Evolutionary conservation across 2,329 filamentous ascomycete genomes (phyloP).

Genomic region (Claviceps sp.): DNA sequence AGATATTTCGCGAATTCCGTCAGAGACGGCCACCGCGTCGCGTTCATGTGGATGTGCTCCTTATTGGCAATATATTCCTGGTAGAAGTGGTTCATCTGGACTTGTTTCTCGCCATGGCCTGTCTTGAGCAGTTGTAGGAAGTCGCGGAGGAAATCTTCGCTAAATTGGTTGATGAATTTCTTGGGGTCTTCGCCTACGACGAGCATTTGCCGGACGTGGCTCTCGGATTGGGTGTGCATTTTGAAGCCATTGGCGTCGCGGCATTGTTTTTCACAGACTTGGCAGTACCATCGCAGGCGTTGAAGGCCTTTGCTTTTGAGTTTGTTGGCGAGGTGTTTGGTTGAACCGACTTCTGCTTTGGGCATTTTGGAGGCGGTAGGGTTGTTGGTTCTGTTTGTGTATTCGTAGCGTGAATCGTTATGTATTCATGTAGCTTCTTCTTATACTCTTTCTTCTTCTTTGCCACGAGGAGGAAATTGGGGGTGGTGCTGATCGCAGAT

Average conservation of each 20-base stretch:
- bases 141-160: slow-evolving; percentile 65
- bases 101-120: slow-evolving; percentile 78
- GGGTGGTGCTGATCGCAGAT: neutral
- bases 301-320: slow-evolving; percentile 72
- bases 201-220: slow-evolving; percentile 79
- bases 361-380: slow-evolving; percentile 47
- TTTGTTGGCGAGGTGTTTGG: slow-evolving; percentile 83
- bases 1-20: slow-evolving; percentile 84
- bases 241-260: slow-evolving; percentile 87
- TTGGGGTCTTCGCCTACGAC: slow-evolving; percentile 77
- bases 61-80: slow-evolving; percentile 74
- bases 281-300: slow-evolving; percentile 83
- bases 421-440: neutral
- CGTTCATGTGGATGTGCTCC: slow-evolving; percentile 86
- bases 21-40: slow-evolving; percentile 76
- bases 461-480: neutral
- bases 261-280: slow-evolving; percentile 52
- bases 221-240: slow-evolving; percentile 73
- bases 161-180: slow-evolving; percentile 72
- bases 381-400: neutral
- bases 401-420: neutral
- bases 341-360: slow-evolving; percentile 81
- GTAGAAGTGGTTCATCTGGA: slow-evolving; percentile 88
- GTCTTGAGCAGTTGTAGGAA: slow-evolving; percentile 69
- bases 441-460: neutral